Percentiles rank a stretch among this genome's conserved stretches.
Conservation (phyloP, 2,329 filamentous ascomycete genomes). For the Graphiopsis chlorocephala region DNA sequence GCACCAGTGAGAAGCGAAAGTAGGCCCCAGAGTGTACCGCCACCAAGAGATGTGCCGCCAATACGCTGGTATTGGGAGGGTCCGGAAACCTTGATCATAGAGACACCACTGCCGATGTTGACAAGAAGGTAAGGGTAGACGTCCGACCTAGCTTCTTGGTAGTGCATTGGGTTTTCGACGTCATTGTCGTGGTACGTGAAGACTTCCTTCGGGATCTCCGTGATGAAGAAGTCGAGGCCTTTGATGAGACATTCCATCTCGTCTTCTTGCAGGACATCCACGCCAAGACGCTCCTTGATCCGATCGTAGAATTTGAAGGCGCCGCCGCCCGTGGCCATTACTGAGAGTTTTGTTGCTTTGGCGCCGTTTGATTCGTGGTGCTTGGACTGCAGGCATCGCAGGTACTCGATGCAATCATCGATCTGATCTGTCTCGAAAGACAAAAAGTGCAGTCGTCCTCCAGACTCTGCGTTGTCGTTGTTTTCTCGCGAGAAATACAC, state of each 20-base stretch:
- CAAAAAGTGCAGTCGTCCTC: constrained; percentile 89
- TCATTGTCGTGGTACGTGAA: constrained; percentile 87
- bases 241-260: constrained; percentile 96
- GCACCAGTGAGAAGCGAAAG: constrained; percentile 90
- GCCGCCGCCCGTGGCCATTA: constrained; percentile 94
- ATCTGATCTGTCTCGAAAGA: constrained; percentile 96
- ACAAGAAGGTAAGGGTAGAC: constrained; percentile 97
- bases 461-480: constrained; percentile 57
- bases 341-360: constrained; percentile 63
- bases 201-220: constrained; percentile 92
- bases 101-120: constrained; percentile 96
- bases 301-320: constrained; percentile 96
- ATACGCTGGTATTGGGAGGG: constrained; percentile 84
- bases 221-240: constrained; percentile 98
- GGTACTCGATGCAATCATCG: constrained; percentile 88
- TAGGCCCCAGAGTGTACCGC: constrained; percentile 96
- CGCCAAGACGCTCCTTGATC: constrained; percentile 76
- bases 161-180: constrained; percentile 74
- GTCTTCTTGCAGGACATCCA: constrained; percentile 87
- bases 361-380: constrained; percentile 74
- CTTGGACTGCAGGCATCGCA: constrained; percentile 79
- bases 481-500: constrained; percentile 92
- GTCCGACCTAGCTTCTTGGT: constrained; percentile 71
- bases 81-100: constrained; percentile 94
- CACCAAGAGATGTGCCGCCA: constrained; percentile 89